phyloP scores from a whole-genome alignment of 306 rosid species.

The Trifolium subterraneum region DNA sequence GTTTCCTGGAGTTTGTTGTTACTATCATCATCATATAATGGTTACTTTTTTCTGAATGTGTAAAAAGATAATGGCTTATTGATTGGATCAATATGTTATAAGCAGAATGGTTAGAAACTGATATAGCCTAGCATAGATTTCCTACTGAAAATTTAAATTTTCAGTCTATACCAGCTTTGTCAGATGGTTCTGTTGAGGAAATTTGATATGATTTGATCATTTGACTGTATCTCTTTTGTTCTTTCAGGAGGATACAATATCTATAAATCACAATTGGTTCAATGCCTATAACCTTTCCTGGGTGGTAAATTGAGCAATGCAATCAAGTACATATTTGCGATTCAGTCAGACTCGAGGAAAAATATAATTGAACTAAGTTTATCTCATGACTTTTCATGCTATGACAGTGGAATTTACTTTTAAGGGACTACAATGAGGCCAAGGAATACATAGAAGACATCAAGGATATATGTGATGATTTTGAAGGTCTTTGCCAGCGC shows the following conservation, averaged over 20 bases:
- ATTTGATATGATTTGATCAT: constrained; percentile 30
- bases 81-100: constrained; percentile 25
- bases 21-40: constrained; percentile 16
- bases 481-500: constrained; percentile 94
- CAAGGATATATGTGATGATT: constrained; percentile 85
- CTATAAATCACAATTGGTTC: constrained; percentile 98
- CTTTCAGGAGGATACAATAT: constrained; percentile 92
- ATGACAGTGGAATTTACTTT: constrained; percentile 84
- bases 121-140: constrained; percentile 23
- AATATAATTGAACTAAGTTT: constrained; percentile 38
- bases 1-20: neutral
- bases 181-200: constrained; percentile 30
- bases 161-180: constrained; percentile 18
- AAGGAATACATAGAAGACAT: constrained; percentile 94
- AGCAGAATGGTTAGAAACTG: constrained; percentile 17
- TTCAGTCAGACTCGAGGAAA: constrained; percentile 14
- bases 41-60: constrained; percentile 14
- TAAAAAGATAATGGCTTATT: constrained; percentile 14
- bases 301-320: constrained; percentile 67
- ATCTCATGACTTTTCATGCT: constrained; percentile 38
- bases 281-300: constrained; percentile 78
- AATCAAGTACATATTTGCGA: constrained; percentile 35
- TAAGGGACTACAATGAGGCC: constrained; percentile 83
- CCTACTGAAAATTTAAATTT: constrained; percentile 14
- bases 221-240: constrained; percentile 35